A percentile compares a stretch with the other conserved stretches of the same genome.
Conservation (phyloP, 1,284 basidiomycete species). For the Macrocystidia cucumis region DNA sequence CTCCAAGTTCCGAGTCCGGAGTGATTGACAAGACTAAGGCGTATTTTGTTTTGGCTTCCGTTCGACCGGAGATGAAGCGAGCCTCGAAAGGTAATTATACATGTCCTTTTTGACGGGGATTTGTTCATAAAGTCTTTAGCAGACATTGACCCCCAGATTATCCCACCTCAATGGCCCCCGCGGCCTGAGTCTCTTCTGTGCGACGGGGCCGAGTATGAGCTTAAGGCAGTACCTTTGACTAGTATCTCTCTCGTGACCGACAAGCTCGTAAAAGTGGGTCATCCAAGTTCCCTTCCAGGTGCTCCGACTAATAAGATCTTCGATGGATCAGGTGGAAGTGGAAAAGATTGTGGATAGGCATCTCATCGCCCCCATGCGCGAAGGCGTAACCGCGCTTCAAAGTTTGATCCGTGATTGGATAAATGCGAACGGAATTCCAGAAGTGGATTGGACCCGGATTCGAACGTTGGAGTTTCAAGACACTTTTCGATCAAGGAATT, state of each 20-base stretch:
- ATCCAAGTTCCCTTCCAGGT: conserved; percentile 6
- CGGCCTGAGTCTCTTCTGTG: conserved; percentile 36
- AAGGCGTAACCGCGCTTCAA: conserved; percentile 41
- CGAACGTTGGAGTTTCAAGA: conserved; percentile 93
- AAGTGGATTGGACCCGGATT: conserved; percentile 82
- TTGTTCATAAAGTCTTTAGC: conserved; percentile 1
- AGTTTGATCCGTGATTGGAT: conserved; percentile 50
- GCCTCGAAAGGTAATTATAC: conserved; percentile 40
- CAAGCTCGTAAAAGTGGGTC: conserved; percentile 60
- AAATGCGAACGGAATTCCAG: conserved; percentile 42
- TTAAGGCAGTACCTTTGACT: conserved; percentile 60
- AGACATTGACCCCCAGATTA: conserved; percentile 57
- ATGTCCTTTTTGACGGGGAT: too few species aligned
- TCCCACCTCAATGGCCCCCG: conserved; percentile 76
- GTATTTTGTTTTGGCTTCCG: conserved; percentile 75
- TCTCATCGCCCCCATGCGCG: conserved; percentile 55
- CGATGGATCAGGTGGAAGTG: conserved; percentile 71
- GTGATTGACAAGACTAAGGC: conserved; percentile 42
- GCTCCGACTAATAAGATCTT: too few species aligned
- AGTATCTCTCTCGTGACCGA: conserved; percentile 77
- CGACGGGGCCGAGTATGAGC: conserved; percentile 61
- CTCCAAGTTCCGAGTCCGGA: conserved; percentile 31
- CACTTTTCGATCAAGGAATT: conserved; percentile 54
- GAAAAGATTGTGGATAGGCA: conserved; percentile 61
- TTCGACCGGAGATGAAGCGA: conserved; percentile 54